These are phyloP conservation scores for Hansenula sp. DNA, from an alignment of 1,139 yeast species.

Conservation along the genomic window DNA sequence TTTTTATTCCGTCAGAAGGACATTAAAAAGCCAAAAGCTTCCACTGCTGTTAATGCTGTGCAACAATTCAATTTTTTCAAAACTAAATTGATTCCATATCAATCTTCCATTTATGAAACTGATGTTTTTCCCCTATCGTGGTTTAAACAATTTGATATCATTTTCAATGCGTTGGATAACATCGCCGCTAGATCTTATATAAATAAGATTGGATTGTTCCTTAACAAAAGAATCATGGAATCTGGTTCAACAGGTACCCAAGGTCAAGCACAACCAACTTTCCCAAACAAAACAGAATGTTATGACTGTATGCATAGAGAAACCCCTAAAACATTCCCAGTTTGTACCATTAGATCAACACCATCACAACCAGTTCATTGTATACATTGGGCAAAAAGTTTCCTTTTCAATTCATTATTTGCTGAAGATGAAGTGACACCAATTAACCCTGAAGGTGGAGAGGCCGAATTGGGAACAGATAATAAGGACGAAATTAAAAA, in stretches of 20 bases:
- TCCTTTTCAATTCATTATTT: slow-evolving; percentile 77
- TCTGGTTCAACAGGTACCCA: slow-evolving; percentile 93
- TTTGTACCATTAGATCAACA: slow-evolving; percentile 93
- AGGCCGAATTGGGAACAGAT: slow-evolving; percentile 49
- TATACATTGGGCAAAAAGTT: slow-evolving; percentile 96
- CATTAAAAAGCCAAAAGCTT: slow-evolving; percentile 79
- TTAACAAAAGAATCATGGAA: slow-evolving; percentile 78
- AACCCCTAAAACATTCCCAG: slow-evolving; percentile 88
- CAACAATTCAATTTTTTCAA: slow-evolving; percentile 65
- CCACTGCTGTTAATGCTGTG: slow-evolving; percentile 82
- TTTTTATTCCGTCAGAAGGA: slow-evolving; percentile 85
- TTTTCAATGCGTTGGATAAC: slow-evolving; percentile 92
- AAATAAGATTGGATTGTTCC: slow-evolving; percentile 73
- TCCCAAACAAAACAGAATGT: slow-evolving; percentile 82
- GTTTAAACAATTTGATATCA: slow-evolving; percentile 75
- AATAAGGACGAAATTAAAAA: slow-evolving; percentile 66
- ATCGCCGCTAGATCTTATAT: slow-evolving; percentile 90
- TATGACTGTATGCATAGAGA: slow-evolving; percentile 88
- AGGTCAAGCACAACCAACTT: slow-evolving; percentile 91
- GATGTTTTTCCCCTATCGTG: slow-evolving; percentile 68
- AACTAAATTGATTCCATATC: slow-evolving; percentile 72
- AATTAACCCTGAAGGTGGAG: slow-evolving; percentile 25
- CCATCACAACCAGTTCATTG: slow-evolving; percentile 97
- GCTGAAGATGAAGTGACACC: slow-evolving; percentile 44
- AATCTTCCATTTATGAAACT: slow-evolving; percentile 85